These are phyloP conservation scores for Coemansia sp. DNA, from an alignment of 192 early-diverging fungal genomes.

Conservation along the genomic window DNA sequence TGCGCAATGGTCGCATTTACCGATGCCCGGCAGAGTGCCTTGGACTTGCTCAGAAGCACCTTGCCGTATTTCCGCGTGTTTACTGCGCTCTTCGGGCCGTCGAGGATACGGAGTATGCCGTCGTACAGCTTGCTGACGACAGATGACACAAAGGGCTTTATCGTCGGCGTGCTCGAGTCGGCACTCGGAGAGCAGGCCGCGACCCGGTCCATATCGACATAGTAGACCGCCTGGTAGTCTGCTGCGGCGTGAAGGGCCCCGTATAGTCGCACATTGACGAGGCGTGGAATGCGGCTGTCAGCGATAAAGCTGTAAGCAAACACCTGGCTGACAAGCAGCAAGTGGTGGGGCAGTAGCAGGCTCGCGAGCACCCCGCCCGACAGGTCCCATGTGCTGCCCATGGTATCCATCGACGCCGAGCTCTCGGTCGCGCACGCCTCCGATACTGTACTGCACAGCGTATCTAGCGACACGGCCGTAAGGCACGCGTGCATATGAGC, in stretches of 20 bases:
- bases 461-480: conserved; percentile 1
- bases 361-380: conserved; percentile 9
- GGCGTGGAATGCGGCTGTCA: background rate
- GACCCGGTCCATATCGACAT: conserved; percentile 13
- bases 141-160: conserved; percentile 2
- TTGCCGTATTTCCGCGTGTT: background rate
- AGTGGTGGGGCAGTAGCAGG: conserved; percentile 27
- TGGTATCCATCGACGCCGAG: background rate
- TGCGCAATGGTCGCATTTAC: conserved; percentile 13
- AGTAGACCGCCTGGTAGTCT: conserved; percentile 2
- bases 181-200: background rate
- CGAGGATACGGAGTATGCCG: background rate
- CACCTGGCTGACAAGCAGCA: conserved; percentile 19
- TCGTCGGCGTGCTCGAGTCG: background rate
- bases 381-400: conserved; percentile 2
- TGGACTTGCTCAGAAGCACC: background rate
- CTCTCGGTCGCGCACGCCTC: background rate
- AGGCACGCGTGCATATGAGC: conserved; percentile 20
- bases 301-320: conserved; percentile 7
- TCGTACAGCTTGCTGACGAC: conserved; percentile 14
- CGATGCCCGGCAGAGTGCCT: conserved; percentile 8
- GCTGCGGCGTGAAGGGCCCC: conserved; percentile 3
- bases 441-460: conserved; percentile 7
- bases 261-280: conserved; percentile 6
- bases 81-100: background rate